Evolutionary conservation across 2,329 filamentous ascomycete genomes (phyloP), one percentile per base, ranked within the genome.

Genomic region (Scytalidium sp.): DNA sequence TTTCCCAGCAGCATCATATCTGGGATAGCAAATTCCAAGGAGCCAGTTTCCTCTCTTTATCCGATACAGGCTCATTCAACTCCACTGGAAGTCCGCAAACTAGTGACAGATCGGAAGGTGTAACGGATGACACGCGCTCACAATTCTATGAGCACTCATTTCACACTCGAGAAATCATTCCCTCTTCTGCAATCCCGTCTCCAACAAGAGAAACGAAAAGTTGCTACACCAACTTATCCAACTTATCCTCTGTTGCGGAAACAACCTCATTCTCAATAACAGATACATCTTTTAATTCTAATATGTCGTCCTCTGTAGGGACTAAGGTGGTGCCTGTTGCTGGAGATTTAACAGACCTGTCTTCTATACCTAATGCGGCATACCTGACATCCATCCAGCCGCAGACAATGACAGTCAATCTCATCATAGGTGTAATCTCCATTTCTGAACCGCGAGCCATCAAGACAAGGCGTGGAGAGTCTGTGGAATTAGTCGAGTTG

Each of bases 141-240:
- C 78, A 84, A 50, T 95, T 94, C 65, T 88, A 90, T 59, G 81
- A 94, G 55, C 83, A 93, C 60, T 94, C 90, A 0, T 77, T 95
- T 44, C 80, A 83, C 2, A 70, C 86, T 13, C 83, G 95, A 63
- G 78, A 88, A 54, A 79, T 83, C 13, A 67, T 87, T 3, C 68
- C 79, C 1, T 87, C 84, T 0, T 87, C 85, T 1, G 79, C 87
- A 52, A 70, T 85, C 19, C 51, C 54, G 10, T 46, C 60, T 50
- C 58, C 64, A 56, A 50, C 58, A 36, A 27, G 43, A 43, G 57
- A 36, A 47, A 61, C 52, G n/a, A 56, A 2, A 46, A 51, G 44
- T 54, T 9, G 3, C n/a, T 23, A 2, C 5, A 32, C 6, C 8
- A 46, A 20, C 13, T 13, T 19, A 4, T 36, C 15, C 10, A 27